Conservation (phyloP, 2,329 filamentous ascomycete species). For the Botrytis pseudocinerea region DNA sequence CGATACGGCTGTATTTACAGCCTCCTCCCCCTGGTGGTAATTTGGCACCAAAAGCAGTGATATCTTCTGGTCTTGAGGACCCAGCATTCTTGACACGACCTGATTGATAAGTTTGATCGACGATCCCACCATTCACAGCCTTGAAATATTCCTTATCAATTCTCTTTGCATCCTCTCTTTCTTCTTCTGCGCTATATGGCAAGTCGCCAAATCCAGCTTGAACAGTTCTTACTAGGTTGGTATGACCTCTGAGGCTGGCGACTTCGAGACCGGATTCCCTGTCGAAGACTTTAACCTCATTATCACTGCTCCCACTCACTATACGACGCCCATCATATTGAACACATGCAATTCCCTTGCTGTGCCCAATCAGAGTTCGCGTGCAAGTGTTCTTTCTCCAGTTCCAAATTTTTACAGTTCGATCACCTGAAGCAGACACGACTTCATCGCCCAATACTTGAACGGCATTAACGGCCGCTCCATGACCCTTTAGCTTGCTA, state of each 20-base stretch:
- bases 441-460: conserved; percentile 84
- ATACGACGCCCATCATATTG: conserved; percentile 94
- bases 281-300: conserved; percentile 94
- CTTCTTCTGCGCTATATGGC: conserved; percentile 74
- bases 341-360: conserved; percentile 95
- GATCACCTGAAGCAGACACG: conserved; percentile 92
- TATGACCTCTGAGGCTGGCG: conserved; percentile 79
- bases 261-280: conserved; percentile 83
- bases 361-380: conserved; percentile 80
- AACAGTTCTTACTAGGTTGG: conserved; percentile 84
- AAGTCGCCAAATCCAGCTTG: conserved; percentile 93
- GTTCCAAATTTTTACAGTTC: conserved; percentile 93
- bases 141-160: conserved; percentile 74
- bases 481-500: conserved; percentile 78
- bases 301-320: conserved; percentile 93
- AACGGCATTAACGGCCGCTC: conserved; percentile 92
- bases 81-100: conserved; percentile 55
- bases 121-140: conserved; percentile 52
- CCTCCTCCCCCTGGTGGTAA: conserved; percentile 89
- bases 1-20: conserved; percentile 87
- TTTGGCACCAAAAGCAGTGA: conserved; percentile 79
- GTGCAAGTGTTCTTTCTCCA: conserved; percentile 75
- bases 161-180: conserved; percentile 69
- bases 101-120: conserved; percentile 38
- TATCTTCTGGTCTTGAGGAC: conserved; percentile 71